Percentiles rank a stretch among this genome's conserved stretches.
Conservation (phyloP, 768 basidiomycete genomes). For the Cystofilobasidium macerans region DNA sequence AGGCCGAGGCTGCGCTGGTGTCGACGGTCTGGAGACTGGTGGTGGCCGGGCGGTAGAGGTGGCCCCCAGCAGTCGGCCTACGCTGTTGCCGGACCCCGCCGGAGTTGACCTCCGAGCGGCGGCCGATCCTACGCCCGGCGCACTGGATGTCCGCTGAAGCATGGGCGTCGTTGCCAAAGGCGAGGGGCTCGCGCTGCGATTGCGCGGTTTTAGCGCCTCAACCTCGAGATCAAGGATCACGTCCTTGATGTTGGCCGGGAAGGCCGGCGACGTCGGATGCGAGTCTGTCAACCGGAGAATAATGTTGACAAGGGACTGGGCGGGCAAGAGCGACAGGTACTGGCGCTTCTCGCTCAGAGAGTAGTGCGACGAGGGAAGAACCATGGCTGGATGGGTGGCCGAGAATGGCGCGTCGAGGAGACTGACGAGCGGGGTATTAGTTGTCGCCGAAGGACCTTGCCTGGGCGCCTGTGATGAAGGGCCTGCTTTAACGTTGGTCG, state of each 20-base stretch:
- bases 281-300: not conserved
- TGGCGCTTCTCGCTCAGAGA: not conserved
- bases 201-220: conserved; percentile 4
- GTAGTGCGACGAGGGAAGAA: not conserved
- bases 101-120: not conserved
- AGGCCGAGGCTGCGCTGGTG: too few species aligned
- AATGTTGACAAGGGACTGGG: not conserved
- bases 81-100: not conserved
- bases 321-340: conserved; percentile 8
- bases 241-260: not conserved
- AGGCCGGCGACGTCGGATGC: not conserved
- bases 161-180: not conserved
- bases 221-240: conserved; percentile 11
- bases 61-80: not conserved
- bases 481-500: too few species aligned
- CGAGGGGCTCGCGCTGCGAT: not conserved
- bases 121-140: not conserved
- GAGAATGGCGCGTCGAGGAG: not conserved
- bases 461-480: too few species aligned
- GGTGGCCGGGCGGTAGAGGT: too few species aligned
- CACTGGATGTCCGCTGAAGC: not conserved
- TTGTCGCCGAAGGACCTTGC: not conserved
- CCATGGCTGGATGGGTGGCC: not conserved
- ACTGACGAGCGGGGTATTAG: not conserved
- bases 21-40: too few species aligned